Base-by-base conservation (phyloP, 169 alveolate species). In the Toxoplasma gondii region DNA sequence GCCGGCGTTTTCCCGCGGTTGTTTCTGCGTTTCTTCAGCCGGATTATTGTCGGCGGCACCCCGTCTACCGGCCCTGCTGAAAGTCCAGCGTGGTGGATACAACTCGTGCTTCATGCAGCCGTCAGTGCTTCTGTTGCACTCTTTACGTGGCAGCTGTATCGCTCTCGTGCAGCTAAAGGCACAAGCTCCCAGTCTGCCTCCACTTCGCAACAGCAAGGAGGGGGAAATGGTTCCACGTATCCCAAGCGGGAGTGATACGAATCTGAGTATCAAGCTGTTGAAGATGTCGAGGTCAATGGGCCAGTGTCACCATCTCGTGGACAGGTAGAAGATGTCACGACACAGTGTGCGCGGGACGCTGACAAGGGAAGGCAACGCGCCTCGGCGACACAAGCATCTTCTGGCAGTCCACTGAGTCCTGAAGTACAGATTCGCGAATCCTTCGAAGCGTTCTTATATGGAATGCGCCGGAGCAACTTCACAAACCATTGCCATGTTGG, bases 31-130 rank as follows among this genome's bases (percentile, higher is more conserved):
- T 12, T 44, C 36, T 82, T 41, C 64, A 82, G 90, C 38, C 90
- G 90, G 41, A 12, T 82, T 12, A 36, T 82, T 12, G 69, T 82
- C 41, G 90, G 90, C 19, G 12, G 36, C 67, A 29, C 90, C 12
- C 90, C 90, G 16, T 36, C 90, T 22, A 43, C 90, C 17, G 90
- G 22, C 9, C 90, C 90, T 27, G 90, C 44, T 9, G 90, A 41
- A 12, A 44, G 41, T 22, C 90, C 64, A 34, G 67, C 41, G 38
- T 82, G 90, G 90, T 82, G 90, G 90, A 36, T 22, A 22, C 34
- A 9, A 16, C 90, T 82, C 44, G 54, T 27, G 34, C 34, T 82
- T 29, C 90, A 82, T 16, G 67, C 90, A 17, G 67, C 38, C 7
- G 90, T 82, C 34, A 24, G n/a, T 12, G 67, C 64, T 7, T 12